Conservation (phyloP, 345 rosid genomes). For the Trapa incisa region DNA sequence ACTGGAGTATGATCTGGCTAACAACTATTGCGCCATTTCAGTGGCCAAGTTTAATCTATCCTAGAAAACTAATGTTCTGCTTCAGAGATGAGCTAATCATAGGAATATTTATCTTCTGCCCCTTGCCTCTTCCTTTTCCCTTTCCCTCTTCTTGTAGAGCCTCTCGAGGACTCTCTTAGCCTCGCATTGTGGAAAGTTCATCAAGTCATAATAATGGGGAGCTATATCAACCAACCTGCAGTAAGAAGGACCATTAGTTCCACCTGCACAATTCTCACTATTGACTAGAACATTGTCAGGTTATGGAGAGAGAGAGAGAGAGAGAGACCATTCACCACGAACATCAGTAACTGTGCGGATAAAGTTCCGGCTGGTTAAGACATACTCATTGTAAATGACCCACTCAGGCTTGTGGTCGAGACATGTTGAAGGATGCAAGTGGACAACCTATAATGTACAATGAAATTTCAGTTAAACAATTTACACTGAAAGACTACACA, state of each 20-base stretch:
- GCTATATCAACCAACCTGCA: slow-evolving; percentile 82
- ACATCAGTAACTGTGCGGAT: slow-evolving; percentile 87
- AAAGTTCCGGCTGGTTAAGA: slow-evolving; percentile 72
- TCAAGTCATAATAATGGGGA: slow-evolving; percentile 63
- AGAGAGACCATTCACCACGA: slow-evolving; percentile 78
- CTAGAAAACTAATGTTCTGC: neutral
- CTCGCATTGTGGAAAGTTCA: slow-evolving; percentile 77
- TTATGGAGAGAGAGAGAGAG: neutral
- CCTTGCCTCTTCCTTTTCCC: slow-evolving; percentile 55
- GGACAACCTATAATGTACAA: slow-evolving; percentile 48
- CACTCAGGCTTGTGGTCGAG: slow-evolving; percentile 92
- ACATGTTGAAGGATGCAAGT: slow-evolving; percentile 91
- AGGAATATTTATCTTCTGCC: slow-evolving; percentile 27
- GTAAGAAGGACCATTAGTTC: neutral
- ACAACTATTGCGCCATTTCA: no score
- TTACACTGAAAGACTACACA: no score
- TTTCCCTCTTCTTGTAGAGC: slow-evolving; percentile 69
- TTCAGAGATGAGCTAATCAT: neutral
- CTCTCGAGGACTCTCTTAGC: slow-evolving; percentile 74
- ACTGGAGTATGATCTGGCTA: no score
- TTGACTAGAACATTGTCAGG: neutral
- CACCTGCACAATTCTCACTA: neutral
- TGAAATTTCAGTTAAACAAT: neutral
- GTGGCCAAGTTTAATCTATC: no score
- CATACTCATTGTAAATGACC: slow-evolving; percentile 92